Evolutionary conservation across 2,329 filamentous ascomycete species (phyloP).

Genomic region (Neopestalotiopsis sp.): DNA sequence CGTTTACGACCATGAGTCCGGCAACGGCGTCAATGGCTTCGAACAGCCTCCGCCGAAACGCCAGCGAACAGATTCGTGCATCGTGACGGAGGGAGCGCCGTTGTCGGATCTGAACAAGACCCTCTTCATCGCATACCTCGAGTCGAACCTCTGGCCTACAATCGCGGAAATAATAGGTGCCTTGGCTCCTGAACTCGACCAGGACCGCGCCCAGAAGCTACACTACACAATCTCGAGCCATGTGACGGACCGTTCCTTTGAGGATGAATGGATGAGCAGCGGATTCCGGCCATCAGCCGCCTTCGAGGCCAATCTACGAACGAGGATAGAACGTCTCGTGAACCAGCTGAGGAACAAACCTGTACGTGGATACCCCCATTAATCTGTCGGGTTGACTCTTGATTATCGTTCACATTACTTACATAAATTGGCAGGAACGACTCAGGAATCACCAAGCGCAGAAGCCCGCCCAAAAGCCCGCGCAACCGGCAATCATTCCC

Average conservation of each 20-base stretch:
- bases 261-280: constrained; percentile 4
- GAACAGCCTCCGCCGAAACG: constrained; percentile 9
- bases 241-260: neutral
- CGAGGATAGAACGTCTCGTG: neutral
- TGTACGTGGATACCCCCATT: neutral
- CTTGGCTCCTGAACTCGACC: neutral
- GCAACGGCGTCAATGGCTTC: neutral
- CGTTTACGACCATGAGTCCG: neutral
- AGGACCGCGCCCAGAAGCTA: neutral
- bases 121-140: neutral
- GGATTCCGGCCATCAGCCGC: neutral
- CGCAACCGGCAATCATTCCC: neutral
- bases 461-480: neutral
- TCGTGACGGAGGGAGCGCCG: too few species aligned
- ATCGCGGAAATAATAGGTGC: neutral
- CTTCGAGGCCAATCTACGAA: constrained; percentile 5
- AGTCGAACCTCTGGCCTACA: neutral
- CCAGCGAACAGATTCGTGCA: neutral
- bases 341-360: constrained; percentile 9
- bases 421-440: too few species aligned
- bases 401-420: neutral
- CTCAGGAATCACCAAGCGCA: too few species aligned
- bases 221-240: neutral
- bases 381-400: neutral
- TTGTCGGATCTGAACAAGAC: neutral